A percentile compares a stretch with the other conserved stretches of the same genome.
phyloP scores from a whole-genome alignment of 306 rosid species.

The Lagenaria siceraria region DNA sequence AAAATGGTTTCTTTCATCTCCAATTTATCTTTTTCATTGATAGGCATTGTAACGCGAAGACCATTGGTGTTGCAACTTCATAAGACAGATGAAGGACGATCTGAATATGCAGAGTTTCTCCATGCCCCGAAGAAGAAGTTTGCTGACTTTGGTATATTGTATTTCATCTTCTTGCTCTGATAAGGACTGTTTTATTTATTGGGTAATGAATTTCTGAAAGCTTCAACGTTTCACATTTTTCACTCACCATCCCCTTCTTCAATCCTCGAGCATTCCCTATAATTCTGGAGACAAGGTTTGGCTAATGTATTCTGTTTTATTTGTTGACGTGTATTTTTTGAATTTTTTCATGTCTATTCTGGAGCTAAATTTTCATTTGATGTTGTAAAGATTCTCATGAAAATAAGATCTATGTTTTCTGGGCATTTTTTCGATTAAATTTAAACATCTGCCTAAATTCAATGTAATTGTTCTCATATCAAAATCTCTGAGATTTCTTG shows the following conservation, averaged over 20 bases:
- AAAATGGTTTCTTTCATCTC: background rate
- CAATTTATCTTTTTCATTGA: conserved; percentile 1
- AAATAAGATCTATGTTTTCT: background rate
- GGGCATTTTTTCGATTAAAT: background rate
- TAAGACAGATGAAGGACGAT: conserved; percentile 49
- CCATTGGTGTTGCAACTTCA: conserved; percentile 96
- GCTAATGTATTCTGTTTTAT: background rate
- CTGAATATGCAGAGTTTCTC: conserved; percentile 95
- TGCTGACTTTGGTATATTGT: conserved; percentile 61
- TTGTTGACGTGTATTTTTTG: background rate
- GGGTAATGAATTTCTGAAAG: background rate
- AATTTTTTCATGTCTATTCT: background rate
- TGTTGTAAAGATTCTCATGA: background rate
- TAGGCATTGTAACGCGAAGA: conserved; percentile 94
- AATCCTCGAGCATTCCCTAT: background rate
- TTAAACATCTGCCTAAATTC: background rate
- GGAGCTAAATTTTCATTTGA: background rate
- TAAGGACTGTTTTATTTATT: background rate
- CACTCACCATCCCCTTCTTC: background rate
- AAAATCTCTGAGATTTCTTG: background rate
- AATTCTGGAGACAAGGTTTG: background rate
- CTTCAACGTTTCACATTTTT: background rate
- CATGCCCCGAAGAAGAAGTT: conserved; percentile 73
- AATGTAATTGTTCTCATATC: background rate
- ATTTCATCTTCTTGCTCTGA: background rate